Evolutionary conservation across 2,329 filamentous ascomycete genomes (phyloP).

Genomic region (Scolecobasidium constrictum): DNA sequence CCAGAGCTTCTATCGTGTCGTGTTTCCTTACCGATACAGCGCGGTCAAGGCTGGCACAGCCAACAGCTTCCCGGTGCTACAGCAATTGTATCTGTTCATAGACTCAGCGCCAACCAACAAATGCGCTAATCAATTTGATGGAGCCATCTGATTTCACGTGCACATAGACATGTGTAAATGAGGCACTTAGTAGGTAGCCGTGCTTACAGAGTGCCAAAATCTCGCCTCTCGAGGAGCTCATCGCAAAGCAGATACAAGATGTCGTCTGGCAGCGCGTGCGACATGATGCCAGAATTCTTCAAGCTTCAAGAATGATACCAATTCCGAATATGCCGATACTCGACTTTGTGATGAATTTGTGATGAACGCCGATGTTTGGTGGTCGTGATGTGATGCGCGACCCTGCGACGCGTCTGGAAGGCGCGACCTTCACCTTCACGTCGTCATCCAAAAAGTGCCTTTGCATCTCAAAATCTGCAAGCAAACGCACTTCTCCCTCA

Average conservation of each 20-base stretch:
- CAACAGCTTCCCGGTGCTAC: conserved; percentile 43
- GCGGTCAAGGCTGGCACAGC: conserved; percentile 49
- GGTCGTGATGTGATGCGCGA: neutral
- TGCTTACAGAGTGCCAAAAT: conserved; percentile 33
- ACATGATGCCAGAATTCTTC: no score
- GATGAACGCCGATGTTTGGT: neutral
- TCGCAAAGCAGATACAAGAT: conserved; percentile 51
- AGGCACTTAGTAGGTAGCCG: no score
- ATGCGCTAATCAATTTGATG: no score
- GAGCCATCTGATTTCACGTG: no score
- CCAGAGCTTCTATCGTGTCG: conserved; percentile 11
- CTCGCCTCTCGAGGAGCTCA: conserved; percentile 43
- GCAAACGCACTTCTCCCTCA: no score
- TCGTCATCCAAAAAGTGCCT: neutral
- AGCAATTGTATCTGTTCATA: conserved; percentile 38
- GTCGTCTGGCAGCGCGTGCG: conserved; percentile 40
- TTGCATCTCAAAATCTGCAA: neutral
- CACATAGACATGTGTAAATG: no score
- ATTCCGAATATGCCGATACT: neutral
- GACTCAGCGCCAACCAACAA: no score
- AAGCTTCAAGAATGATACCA: no score
- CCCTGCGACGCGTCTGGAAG: neutral
- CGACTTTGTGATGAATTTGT: neutral
- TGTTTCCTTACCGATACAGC: conserved; percentile 47
- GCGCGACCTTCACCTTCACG: neutral